Conservation (phyloP, 2,329 filamentous ascomycete genomes). For the Ceratocystis albifundus region DNA sequence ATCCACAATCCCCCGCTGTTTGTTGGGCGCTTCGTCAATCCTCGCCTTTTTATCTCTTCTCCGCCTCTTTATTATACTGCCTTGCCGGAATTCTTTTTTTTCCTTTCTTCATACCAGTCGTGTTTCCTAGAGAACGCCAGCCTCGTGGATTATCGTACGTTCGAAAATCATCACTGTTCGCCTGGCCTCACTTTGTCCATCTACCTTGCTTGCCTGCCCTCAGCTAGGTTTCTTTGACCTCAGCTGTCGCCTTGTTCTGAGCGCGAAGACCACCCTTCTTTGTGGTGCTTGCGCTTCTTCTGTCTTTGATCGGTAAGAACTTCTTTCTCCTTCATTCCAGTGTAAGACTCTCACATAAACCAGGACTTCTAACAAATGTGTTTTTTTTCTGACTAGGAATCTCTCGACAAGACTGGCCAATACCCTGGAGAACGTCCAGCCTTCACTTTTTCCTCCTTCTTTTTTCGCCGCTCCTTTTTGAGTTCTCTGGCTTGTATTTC, state of each 20-base stretch:
- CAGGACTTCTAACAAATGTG: slow-evolving; percentile 1
- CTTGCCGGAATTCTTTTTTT: not conserved
- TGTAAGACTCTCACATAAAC: not conserved
- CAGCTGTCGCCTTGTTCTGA: not conserved
- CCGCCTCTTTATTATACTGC: not conserved
- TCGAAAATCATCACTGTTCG: not conserved
- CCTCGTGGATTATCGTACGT: slow-evolving; percentile 1
- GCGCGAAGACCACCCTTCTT: not conserved
- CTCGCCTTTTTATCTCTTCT: not conserved
- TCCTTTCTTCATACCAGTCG: slow-evolving; percentile 1
- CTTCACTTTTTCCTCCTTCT: slow-evolving; percentile 14
- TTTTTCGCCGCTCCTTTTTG: slow-evolving; percentile 18
- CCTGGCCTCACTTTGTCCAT: slow-evolving; percentile 1
- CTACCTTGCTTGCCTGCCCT: not conserved
- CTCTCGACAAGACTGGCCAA: not conserved
- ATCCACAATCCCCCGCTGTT: not conserved
- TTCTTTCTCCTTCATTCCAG: slow-evolving; percentile 9
- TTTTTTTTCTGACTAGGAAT: not conserved
- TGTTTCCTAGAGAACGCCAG: slow-evolving; percentile 8
- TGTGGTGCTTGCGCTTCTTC: not conserved
- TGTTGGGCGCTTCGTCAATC: not conserved
- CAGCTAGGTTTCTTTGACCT: not conserved
- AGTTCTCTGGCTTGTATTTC: slow-evolving; percentile 16
- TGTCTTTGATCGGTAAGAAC: not conserved
- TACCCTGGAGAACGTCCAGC: not conserved